Evolutionary conservation across 2,329 filamentous ascomycete species (phyloP), one percentile per base, ranked within the genome.

Genomic region (Penicillium freii): DNA sequence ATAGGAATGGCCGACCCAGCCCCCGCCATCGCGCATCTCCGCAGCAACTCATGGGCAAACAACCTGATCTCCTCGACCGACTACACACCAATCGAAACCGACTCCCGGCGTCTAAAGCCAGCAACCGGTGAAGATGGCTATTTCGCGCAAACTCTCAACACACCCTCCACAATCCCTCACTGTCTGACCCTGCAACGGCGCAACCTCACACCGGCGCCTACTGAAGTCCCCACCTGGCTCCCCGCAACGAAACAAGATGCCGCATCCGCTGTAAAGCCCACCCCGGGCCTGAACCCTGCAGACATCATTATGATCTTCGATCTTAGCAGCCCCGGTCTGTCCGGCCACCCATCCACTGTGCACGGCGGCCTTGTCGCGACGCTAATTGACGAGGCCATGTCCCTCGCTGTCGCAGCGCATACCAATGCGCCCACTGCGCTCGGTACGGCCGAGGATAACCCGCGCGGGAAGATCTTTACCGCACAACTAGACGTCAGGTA

Each of bases 351-450:
- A 1, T 56, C 59, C 5, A 73, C 72, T 1, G 72, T 71, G 21
- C 77, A 79, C 50, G 77, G 77, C 4, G 77, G 76, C 17, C 63
- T 78, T 34, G 61, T 75, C 13, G 73, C 74, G 29, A 74, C 74
- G 5, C 56, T 78, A 23, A 69, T 80, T 25, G 77, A 80, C 55
- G 77, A 80, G 64, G 69, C 73, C 25, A 78, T 79, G 74, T 77
- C 75, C 1, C 58, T 76, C 15, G 71, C 71, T 13, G 69, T 77
- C 29, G 69, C 71, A 53, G 58, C 70, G 27, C 72, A 73, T 62
- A 59, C 67, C 10, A 62, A n/a, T 40, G 52, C 40, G 56, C 60
- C 54, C 4, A 42, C 31, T 19, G 21, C 27, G 5, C 8, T 42
- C 2, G 27, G 15, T 2, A 27, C 33, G 2, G 36, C 48, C 3